Percentiles rank a stretch among this genome's conserved stretches.
phyloP scores from a whole-genome alignment of 306 rosid genomes.

The Pterocarpus santalinus region DNA sequence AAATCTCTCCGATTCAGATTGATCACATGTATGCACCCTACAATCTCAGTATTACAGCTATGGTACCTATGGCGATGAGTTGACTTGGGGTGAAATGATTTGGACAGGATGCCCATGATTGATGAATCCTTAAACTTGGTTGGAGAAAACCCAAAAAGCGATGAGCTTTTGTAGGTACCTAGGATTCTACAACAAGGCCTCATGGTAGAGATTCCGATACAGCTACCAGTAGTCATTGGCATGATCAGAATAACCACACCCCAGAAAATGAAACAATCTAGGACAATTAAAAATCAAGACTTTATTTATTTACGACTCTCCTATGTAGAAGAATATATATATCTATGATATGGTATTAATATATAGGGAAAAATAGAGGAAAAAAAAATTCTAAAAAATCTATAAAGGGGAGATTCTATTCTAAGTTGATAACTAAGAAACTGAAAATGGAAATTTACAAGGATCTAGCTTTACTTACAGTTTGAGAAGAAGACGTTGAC shows the following conservation, averaged over 20 bases:
- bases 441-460: constrained; percentile 11
- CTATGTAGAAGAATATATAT: background rate
- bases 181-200: constrained; percentile 77
- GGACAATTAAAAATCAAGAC: constrained; percentile 4
- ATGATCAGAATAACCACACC: constrained; percentile 44
- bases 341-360: background rate
- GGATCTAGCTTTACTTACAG: constrained; percentile 58
- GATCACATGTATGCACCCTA: constrained; percentile 49
- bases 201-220: constrained; percentile 76
- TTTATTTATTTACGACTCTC: constrained; percentile 35
- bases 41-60: constrained; percentile 52
- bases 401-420: constrained; percentile 33
- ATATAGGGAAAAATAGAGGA: constrained; percentile 16
- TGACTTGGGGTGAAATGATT: constrained; percentile 36
- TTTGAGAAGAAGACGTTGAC: background rate
- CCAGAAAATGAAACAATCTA: constrained; percentile 33
- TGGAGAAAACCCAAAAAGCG: constrained; percentile 57
- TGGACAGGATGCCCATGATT: constrained; percentile 45
- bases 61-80: constrained; percentile 41
- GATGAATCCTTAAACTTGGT: constrained; percentile 50
- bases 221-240: constrained; percentile 67
- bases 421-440: constrained; percentile 28
- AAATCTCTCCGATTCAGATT: constrained; percentile 67
- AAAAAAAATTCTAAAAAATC: background rate
- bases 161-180: constrained; percentile 55